A percentile compares a stretch with the other conserved stretches of the same genome.
Conservation (phyloP, 2,329 filamentous ascomycete genomes). For the Phialocephala sp. region DNA sequence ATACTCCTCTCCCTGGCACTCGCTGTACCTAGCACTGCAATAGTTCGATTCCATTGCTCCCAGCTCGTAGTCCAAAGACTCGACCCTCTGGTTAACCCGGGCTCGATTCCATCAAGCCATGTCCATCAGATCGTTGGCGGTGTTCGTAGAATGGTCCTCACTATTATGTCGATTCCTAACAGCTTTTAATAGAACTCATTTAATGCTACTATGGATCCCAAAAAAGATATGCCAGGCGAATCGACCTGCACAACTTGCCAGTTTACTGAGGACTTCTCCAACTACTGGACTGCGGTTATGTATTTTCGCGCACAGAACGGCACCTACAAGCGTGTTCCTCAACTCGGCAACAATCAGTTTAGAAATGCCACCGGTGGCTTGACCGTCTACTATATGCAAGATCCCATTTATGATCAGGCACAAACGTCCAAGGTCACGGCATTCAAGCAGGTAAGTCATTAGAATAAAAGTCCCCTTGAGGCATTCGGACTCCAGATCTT, state of each 20-base stretch:
- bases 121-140: slow-evolving; percentile 29
- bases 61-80: slow-evolving; percentile 27
- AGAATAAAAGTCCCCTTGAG: not conserved
- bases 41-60: slow-evolving; percentile 30
- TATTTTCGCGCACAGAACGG: slow-evolving; percentile 41
- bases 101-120: slow-evolving; percentile 24
- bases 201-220: slow-evolving; percentile 46
- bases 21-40: slow-evolving; percentile 14
- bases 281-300: slow-evolving; percentile 43
- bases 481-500: not conserved
- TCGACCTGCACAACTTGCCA: slow-evolving; percentile 42
- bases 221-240: slow-evolving; percentile 36
- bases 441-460: slow-evolving; percentile 47
- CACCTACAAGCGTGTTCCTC: slow-evolving; percentile 40
- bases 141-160: slow-evolving; percentile 2
- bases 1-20: slow-evolving; percentile 17
- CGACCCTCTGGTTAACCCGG: slow-evolving; percentile 25
- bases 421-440: slow-evolving; percentile 48
- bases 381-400: slow-evolving; percentile 45
- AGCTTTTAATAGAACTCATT: slow-evolving; percentile 43
- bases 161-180: not conserved
- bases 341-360: slow-evolving; percentile 36
- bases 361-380: slow-evolving; percentile 44
- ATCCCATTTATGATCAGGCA: slow-evolving; percentile 37
- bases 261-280: slow-evolving; percentile 45